Evolutionary conservation across 176 grass and related monocot genomes (phyloP).

Genomic region (Oryza nivara): DNA sequence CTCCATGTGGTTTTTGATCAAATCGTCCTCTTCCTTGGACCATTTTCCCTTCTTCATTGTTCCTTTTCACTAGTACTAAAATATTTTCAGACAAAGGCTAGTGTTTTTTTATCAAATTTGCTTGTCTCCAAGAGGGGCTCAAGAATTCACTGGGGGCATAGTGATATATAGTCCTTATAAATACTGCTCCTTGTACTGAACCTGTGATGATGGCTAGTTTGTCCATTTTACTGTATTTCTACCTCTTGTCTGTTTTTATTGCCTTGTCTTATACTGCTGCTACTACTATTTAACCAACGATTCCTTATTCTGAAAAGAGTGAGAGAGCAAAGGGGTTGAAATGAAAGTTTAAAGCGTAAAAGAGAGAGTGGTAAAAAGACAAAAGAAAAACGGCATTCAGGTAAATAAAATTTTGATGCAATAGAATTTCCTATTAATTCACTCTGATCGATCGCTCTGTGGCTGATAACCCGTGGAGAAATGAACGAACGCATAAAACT

Average conservation of each 20-base stretch:
- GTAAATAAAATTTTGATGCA: slow-evolving; percentile 10
- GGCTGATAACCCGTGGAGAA: too few species aligned
- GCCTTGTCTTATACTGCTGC: slow-evolving; percentile 34
- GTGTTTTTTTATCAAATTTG: too few species aligned
- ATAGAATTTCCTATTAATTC: neutral
- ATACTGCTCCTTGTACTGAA: slow-evolving; percentile 11
- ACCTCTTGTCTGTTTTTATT: slow-evolving; percentile 35
- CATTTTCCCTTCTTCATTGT: slow-evolving; percentile 52
- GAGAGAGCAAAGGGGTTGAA: neutral
- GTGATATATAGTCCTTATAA: slow-evolving; percentile 26
- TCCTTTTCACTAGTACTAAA: slow-evolving; percentile 19
- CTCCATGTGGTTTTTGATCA: slow-evolving; percentile 49
- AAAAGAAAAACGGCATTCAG: neutral
- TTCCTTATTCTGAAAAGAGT: slow-evolving; percentile 34
- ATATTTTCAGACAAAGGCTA: slow-evolving; percentile 20
- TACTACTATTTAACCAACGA: slow-evolving; percentile 38
- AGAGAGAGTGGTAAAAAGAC: neutral
- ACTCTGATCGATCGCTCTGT: too few species aligned
- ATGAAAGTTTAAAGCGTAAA: neutral
- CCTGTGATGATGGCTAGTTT: slow-evolving; percentile 34
- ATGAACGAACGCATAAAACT: too few species aligned
- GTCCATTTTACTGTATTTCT: slow-evolving; percentile 15
- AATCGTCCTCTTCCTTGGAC: slow-evolving; percentile 49
- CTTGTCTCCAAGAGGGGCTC: slow-evolving; percentile 41
- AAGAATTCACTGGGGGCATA: slow-evolving; percentile 24